Percentiles rank a stretch among this genome's conserved stretches.
These are phyloP conservation scores for Plantago major DNA, from an alignment of 257 asterid species.

Conservation along the genomic window DNA sequence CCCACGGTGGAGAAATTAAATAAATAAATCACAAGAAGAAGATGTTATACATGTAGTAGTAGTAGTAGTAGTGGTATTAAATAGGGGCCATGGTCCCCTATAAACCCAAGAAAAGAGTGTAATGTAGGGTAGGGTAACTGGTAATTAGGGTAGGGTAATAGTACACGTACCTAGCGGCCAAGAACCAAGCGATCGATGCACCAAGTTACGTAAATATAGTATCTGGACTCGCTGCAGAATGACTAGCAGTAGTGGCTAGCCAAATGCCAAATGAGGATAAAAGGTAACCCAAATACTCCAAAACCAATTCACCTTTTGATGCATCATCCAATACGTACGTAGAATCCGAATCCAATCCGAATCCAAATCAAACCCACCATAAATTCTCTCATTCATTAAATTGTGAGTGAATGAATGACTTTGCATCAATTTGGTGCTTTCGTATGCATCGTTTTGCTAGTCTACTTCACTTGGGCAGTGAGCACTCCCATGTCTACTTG, in stretches of 20 bases:
- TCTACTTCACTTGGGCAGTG: conserved; percentile 17
- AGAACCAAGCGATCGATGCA: no score
- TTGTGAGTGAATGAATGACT: conserved; percentile 38
- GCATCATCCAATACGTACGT: background rate
- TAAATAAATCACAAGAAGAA: background rate
- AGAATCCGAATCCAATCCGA: no score
- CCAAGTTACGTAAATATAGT: no score
- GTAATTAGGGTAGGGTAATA: no score
- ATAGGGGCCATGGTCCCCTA: conserved; percentile 9
- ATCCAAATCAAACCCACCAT: no score
- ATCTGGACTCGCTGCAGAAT: background rate
- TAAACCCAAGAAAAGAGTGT: background rate
- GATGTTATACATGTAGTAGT: background rate
- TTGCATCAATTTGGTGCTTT: conserved; percentile 51
- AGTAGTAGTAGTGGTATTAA: background rate
- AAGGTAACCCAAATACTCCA: conserved; percentile 1
- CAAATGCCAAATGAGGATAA: conserved; percentile 20
- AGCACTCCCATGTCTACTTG: conserved; percentile 38
- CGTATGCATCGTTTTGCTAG: conserved; percentile 30
- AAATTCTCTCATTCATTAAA: conserved; percentile 24
- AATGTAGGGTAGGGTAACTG: no score
- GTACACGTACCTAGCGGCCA: no score
- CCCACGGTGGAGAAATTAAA: background rate
- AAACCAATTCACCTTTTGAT: conserved; percentile 25
- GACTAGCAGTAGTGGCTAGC: background rate